A percentile compares a stretch with the other conserved stretches of the same genome.
phyloP scores from a whole-genome alignment of 2,329 filamentous ascomycete species.

The Colletotrichum sojae region DNA sequence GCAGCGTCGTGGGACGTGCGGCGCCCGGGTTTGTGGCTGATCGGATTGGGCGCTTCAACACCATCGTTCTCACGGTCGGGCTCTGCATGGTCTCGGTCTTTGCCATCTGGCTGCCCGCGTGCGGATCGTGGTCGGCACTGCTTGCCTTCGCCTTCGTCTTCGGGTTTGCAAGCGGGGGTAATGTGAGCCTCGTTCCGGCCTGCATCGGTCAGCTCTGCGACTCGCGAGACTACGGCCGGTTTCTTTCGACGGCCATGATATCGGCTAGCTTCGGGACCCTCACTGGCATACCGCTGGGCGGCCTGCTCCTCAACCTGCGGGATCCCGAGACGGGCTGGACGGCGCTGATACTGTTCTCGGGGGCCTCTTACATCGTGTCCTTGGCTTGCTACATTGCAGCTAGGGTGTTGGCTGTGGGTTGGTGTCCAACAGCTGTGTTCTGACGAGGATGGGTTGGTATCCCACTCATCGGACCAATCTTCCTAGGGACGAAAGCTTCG shows the following conservation, averaged over 20 bases:
- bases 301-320: conserved; percentile 48
- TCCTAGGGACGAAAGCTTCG: no score
- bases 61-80: conserved; percentile 77
- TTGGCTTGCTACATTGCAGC: conserved; percentile 51
- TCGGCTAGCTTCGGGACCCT: conserved; percentile 15
- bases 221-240: conserved; percentile 5
- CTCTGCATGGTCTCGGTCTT: conserved; percentile 1
- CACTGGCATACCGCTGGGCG: conserved; percentile 13
- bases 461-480: background rate
- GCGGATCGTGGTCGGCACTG: background rate
- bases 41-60: conserved; percentile 86
- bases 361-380: conserved; percentile 51
- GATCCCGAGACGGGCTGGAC: conserved; percentile 51
- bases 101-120: background rate
- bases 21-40: conserved; percentile 86
- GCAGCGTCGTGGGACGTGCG: conserved; percentile 83
- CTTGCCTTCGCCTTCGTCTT: conserved; percentile 17
- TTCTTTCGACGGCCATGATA: conserved; percentile 11
- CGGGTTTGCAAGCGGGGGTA: conserved; percentile 8
- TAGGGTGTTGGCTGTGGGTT: conserved; percentile 54
- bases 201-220: conserved; percentile 24
- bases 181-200: conserved; percentile 11
- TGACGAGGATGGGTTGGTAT: background rate
- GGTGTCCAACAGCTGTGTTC: conserved; percentile 42
- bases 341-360: conserved; percentile 56